Conservation (phyloP, 768 basidiomycete genomes). For the Lepiota brunneoincarnata region DNA sequence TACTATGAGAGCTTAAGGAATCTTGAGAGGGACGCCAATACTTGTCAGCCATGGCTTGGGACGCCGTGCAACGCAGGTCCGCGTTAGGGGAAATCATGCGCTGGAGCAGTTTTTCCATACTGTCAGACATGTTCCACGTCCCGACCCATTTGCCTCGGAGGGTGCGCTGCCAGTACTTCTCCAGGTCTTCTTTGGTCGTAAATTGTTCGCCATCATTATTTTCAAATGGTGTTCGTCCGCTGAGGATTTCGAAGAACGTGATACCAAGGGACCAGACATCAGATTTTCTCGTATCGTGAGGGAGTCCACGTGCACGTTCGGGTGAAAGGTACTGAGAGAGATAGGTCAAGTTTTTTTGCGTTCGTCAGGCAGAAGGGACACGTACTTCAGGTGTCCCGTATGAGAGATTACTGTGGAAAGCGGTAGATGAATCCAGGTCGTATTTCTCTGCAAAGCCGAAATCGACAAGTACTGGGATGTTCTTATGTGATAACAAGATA, state of each 20-base stretch:
- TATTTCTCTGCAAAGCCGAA: constrained; percentile 96
- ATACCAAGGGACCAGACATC: constrained; percentile 86
- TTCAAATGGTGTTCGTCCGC: constrained; percentile 92
- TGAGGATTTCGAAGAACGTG: constrained; percentile 92
- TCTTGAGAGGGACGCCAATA: constrained; percentile 54
- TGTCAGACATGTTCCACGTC: constrained; percentile 64
- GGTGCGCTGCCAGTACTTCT: constrained; percentile 85
- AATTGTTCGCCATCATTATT: constrained; percentile 77
- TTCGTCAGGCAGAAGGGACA: neutral
- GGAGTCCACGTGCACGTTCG: constrained; percentile 82
- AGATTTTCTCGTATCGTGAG: constrained; percentile 92
- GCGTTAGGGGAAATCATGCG: constrained; percentile 81
- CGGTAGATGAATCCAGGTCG: constrained; percentile 55
- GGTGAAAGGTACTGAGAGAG: constrained; percentile 82
- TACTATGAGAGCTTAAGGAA: constrained; percentile 38
- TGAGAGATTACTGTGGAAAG: constrained; percentile 79
- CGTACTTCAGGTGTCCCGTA: constrained; percentile 90
- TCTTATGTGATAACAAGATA: constrained; percentile 77
- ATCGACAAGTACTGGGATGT: constrained; percentile 87
- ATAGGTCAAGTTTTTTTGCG: neutral
- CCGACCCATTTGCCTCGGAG: constrained; percentile 87
- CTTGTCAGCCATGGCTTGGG: constrained; percentile 59
- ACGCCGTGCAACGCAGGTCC: constrained; percentile 72
- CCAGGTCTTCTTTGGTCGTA: constrained; percentile 73
- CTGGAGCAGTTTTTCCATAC: constrained; percentile 65